Percentiles rank a stretch among this genome's conserved stretches.
These are phyloP conservation scores for Pseudopyricularia javanii DNA, from an alignment of 2,329 filamentous ascomycete species.

Conservation along the genomic window DNA sequence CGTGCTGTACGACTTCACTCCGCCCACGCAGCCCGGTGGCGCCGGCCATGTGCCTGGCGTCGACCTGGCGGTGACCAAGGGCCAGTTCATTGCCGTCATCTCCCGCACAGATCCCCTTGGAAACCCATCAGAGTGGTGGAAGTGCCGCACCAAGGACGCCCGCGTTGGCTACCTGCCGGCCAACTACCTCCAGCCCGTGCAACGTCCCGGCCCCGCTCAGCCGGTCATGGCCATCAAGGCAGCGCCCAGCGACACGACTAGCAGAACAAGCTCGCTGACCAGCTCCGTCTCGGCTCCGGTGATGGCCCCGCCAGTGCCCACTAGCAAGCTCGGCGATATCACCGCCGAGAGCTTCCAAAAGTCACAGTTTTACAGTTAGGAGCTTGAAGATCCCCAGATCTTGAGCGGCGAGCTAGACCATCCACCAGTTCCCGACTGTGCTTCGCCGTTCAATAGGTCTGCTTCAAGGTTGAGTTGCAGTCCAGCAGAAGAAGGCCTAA, in stretches of 20 bases:
- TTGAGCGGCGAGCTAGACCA: background rate
- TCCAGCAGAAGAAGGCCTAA: background rate
- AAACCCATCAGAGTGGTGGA: slow-evolving; percentile 93
- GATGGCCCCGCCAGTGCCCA: slow-evolving; percentile 10
- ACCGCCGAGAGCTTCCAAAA: slow-evolving; percentile 44
- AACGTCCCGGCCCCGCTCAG: slow-evolving; percentile 32
- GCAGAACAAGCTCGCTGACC: slow-evolving; percentile 36
- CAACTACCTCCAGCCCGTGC: slow-evolving; percentile 61
- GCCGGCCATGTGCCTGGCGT: slow-evolving; percentile 52
- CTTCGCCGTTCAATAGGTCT: background rate
- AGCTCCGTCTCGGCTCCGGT: slow-evolving; percentile 20
- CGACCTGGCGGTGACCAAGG: slow-evolving; percentile 86
- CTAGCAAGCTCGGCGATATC: slow-evolving; percentile 37
- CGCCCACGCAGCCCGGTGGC: slow-evolving; percentile 39
- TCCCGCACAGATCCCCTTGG: slow-evolving; percentile 87
- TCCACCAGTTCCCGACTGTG: background rate
- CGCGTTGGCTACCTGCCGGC: slow-evolving; percentile 84
- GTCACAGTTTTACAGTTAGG: slow-evolving; percentile 43
- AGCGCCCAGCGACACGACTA: slow-evolving; percentile 30
- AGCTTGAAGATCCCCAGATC: background rate
- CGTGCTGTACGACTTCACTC: slow-evolving; percentile 85
- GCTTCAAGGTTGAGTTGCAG: background rate
- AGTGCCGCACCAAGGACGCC: slow-evolving; percentile 80
- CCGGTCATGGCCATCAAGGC: slow-evolving; percentile 30
- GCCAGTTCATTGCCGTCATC: slow-evolving; percentile 87